phyloP scores from a whole-genome alignment of 1,284 basidiomycete species.

The Marasmius oreades region DNA sequence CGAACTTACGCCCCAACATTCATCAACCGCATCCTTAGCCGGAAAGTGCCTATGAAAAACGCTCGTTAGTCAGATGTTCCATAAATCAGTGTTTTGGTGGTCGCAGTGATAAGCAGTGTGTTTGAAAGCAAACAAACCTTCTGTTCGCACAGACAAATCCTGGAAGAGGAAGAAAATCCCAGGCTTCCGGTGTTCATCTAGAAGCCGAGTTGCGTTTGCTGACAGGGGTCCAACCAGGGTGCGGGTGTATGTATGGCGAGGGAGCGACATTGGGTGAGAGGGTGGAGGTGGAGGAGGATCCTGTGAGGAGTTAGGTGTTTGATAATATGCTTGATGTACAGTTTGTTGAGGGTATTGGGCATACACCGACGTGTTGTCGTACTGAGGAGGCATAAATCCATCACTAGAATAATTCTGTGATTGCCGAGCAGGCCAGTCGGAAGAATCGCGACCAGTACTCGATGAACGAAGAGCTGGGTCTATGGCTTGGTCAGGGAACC shows the following conservation, averaged over 20 bases:
- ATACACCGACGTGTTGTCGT: neutral
- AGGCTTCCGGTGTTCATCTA: slow-evolving; percentile 77
- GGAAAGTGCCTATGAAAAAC: slow-evolving; percentile 55
- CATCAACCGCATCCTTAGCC: slow-evolving; percentile 77
- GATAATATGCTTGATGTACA: slow-evolving; percentile 3
- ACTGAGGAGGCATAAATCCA: neutral
- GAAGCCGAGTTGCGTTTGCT: slow-evolving; percentile 77
- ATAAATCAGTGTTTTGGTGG: slow-evolving; percentile 3
- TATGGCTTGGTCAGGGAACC: neutral
- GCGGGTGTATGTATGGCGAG: slow-evolving; percentile 72
- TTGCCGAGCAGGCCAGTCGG: neutral
- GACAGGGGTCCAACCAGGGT: slow-evolving; percentile 87
- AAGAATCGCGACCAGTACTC: neutral
- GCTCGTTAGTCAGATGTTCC: slow-evolving; percentile 7
- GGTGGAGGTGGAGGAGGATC: slow-evolving; percentile 35
- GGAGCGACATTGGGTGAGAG: slow-evolving; percentile 23
- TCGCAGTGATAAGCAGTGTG: neutral
- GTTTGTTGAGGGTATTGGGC: neutral
- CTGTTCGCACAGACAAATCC: slow-evolving; percentile 84
- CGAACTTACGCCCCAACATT: slow-evolving; percentile 77
- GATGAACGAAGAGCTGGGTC: neutral
- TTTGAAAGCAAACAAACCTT: slow-evolving; percentile 38
- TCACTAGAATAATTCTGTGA: neutral
- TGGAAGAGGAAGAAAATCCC: slow-evolving; percentile 89
- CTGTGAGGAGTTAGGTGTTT: slow-evolving; percentile 13